Evolutionary conservation across 2,329 filamentous ascomycete genomes (phyloP).

Genomic region (Tolypocladium capitatum): DNA sequence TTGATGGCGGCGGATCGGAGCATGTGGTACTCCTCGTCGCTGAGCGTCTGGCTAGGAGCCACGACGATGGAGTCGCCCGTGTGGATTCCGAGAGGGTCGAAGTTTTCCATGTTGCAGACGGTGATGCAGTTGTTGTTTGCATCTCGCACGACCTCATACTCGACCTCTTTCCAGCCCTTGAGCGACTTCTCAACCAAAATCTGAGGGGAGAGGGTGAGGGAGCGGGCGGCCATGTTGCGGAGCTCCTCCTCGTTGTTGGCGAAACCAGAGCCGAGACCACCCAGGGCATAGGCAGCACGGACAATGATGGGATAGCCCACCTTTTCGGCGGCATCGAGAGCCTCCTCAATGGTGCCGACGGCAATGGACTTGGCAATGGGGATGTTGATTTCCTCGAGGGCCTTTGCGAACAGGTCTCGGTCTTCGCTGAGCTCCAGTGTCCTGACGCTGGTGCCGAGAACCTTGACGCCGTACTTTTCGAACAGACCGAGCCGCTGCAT

Average conservation of each 20-base stretch:
- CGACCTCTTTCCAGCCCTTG: conserved; percentile 98
- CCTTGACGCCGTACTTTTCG: conserved; percentile 88
- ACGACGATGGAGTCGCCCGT: conserved; percentile 98
- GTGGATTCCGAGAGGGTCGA: conserved; percentile 92
- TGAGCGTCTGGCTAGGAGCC: conserved; percentile 89
- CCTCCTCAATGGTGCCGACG: conserved; percentile 82
- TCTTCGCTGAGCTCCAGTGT: conserved; percentile 93
- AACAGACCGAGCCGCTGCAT: conserved; percentile 95
- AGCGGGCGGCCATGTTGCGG: conserved; percentile 82
- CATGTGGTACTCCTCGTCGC: conserved; percentile 99
- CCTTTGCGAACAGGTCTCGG: conserved; percentile 89
- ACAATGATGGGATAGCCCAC: conserved; percentile 98
- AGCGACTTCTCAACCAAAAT: conserved; percentile 97
- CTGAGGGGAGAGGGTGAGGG: conserved; percentile 84
- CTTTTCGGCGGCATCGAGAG: conserved; percentile 69
- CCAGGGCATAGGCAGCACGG: conserved; percentile 89
- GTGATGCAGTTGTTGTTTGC: conserved; percentile 98
- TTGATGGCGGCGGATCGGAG: conserved; percentile 94
- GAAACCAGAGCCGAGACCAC: conserved; percentile 92
- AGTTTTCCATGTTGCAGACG: conserved; percentile 76
- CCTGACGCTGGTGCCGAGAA: conserved; percentile 87
- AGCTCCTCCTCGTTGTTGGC: conserved; percentile 90
- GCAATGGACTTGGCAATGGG: conserved; percentile 95
- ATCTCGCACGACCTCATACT: conserved; percentile 96
- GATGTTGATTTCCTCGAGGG: conserved; percentile 92